These are phyloP conservation scores for Capsicum rhomboideum DNA, from an alignment of 257 asterid genomes.

Conservation along the genomic window DNA sequence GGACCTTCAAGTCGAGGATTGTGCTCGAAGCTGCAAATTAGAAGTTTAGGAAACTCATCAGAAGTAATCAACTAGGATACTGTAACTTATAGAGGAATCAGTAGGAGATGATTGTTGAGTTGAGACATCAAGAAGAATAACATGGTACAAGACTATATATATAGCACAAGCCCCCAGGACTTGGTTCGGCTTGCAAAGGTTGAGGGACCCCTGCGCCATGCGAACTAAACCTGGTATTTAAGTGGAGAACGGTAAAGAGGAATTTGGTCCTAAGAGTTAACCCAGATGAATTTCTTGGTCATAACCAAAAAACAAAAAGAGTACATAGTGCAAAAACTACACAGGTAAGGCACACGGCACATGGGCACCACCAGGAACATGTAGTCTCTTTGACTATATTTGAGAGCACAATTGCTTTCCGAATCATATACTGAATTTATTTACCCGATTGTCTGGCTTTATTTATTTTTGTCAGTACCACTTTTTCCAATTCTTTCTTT, in stretches of 20 bases:
- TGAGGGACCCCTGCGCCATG: not conserved
- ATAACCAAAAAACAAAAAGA: too few relatives aligned
- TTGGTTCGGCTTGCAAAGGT: not conserved
- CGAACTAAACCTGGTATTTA: not conserved
- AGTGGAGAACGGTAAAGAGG: not conserved
- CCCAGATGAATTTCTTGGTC: not conserved
- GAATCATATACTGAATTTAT: not conserved
- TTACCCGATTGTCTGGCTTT: not conserved
- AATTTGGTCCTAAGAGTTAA: not conserved
- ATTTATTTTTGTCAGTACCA: not conserved
- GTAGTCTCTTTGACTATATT: not conserved
- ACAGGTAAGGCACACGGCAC: not conserved
- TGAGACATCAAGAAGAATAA: not conserved
- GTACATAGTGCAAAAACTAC: not conserved
- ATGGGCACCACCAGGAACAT: not conserved
- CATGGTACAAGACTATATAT: not conserved
- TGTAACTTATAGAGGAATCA: not conserved
- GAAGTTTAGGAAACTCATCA: not conserved
- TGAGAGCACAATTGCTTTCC: not conserved
- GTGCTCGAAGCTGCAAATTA: constrained; percentile 9
- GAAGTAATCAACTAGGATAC: not conserved
- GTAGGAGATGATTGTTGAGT: not conserved
- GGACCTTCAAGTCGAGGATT: constrained; percentile 12
- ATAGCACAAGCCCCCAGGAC: not conserved
- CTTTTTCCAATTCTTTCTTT: not conserved